Evolutionary conservation across 768 basidiomycete species (phyloP).

Genomic region (Lyophyllum decastes): DNA sequence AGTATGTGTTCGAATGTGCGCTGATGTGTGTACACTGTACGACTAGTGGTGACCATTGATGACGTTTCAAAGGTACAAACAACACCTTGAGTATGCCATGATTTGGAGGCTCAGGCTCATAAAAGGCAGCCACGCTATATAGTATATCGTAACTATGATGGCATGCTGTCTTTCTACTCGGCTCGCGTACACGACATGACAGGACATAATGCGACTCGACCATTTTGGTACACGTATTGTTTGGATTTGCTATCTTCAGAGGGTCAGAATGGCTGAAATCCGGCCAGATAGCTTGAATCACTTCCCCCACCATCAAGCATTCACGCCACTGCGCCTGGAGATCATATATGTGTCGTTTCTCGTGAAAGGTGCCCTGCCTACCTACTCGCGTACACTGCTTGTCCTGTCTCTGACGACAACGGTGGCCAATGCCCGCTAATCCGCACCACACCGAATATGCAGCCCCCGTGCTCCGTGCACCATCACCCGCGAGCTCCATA

Average conservation of each 20-base stretch:
- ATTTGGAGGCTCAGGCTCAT: too few relatives aligned
- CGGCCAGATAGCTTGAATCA: background rate
- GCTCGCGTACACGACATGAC: too few relatives aligned
- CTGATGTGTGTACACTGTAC: too few relatives aligned
- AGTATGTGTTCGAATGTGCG: background rate
- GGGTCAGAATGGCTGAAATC: background rate
- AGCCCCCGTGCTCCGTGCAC: constrained; percentile 45
- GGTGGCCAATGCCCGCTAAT: constrained; percentile 19
- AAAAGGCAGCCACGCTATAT: too few relatives aligned
- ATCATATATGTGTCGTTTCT: background rate
- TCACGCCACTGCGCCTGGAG: background rate
- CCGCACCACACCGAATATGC: constrained; percentile 46
- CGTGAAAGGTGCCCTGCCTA: background rate
- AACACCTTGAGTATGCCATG: too few relatives aligned
- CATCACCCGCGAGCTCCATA: constrained; percentile 55
- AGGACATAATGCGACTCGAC: background rate
- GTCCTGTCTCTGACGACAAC: background rate
- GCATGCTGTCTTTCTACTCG: too few relatives aligned
- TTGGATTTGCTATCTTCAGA: background rate
- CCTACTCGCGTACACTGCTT: background rate
- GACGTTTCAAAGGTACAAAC: too few relatives aligned
- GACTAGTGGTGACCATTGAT: too few relatives aligned
- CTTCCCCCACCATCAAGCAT: background rate
- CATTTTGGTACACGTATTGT: background rate
- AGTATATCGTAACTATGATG: too few relatives aligned